These are phyloP conservation scores for Canavalia gladiata DNA, from an alignment of 306 rosid genomes.

Conservation along the genomic window DNA sequence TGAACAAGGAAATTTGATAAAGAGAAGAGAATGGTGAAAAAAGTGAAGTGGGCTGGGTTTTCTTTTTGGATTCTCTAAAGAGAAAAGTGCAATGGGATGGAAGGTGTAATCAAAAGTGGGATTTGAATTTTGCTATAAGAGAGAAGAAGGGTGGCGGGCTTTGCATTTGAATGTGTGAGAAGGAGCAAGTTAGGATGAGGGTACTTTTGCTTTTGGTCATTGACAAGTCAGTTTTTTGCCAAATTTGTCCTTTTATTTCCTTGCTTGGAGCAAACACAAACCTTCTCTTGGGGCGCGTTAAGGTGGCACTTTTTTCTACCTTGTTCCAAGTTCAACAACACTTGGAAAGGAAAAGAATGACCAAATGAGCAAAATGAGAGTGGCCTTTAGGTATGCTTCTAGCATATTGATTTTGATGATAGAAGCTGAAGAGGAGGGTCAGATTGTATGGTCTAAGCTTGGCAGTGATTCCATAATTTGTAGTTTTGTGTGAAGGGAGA, in stretches of 20 bases:
- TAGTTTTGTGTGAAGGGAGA: conserved; percentile 46
- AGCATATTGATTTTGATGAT: conserved; percentile 37
- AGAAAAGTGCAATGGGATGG: conserved; percentile 34
- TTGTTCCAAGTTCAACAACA: conserved; percentile 38
- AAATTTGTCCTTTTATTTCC: conserved; percentile 47
- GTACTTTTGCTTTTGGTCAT: conserved; percentile 46
- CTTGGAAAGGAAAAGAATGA: conserved; percentile 32
- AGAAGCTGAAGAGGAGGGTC: background rate
- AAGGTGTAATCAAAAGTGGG: conserved; percentile 31
- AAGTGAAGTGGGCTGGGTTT: conserved; percentile 14
- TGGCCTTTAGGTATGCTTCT: background rate
- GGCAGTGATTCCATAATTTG: conserved; percentile 31
- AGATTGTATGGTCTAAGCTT: conserved; percentile 34
- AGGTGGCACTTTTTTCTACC: conserved; percentile 25
- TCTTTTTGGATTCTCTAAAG: conserved; percentile 47
- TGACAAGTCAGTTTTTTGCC: conserved; percentile 62
- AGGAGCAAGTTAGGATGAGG: conserved; percentile 6
- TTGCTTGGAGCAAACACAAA: conserved; percentile 46
- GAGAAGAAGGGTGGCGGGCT: conserved; percentile 75
- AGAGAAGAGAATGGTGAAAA: conserved; percentile 33
- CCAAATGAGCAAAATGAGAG: conserved; percentile 4
- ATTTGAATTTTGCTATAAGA: conserved; percentile 56
- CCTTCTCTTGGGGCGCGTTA: conserved; percentile 49
- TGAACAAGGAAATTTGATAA: conserved; percentile 22
- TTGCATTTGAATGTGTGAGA: conserved; percentile 74